These are phyloP conservation scores for Yamadazyma triangularis DNA, from an alignment of 1,139 yeast genomes.

Conservation along the genomic window DNA sequence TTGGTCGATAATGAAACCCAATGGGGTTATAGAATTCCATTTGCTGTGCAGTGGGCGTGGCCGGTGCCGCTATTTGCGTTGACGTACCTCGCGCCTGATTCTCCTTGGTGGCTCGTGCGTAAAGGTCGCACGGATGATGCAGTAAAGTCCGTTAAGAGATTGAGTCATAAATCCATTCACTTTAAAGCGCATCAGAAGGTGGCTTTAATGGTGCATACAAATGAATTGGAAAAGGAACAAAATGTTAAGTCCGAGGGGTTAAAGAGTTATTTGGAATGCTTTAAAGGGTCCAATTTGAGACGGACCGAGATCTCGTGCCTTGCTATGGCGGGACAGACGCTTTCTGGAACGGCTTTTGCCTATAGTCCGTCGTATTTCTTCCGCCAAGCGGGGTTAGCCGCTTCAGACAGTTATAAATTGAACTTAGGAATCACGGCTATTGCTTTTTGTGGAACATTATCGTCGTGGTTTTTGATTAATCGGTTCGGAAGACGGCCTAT, in stretches of 20 bases:
- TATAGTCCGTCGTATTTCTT: constrained; percentile 19
- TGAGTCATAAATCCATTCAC: constrained; percentile 14
- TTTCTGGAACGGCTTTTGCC: constrained; percentile 18
- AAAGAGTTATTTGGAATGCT: constrained; percentile 21
- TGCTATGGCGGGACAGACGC: constrained; percentile 19
- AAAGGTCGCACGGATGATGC: constrained; percentile 19
- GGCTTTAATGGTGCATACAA: constrained; percentile 22
- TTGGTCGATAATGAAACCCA: constrained; percentile 16
- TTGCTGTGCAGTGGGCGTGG: constrained; percentile 28
- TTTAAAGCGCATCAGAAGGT: constrained; percentile 15
- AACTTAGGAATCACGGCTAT: constrained; percentile 24
- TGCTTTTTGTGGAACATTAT: constrained; percentile 10
- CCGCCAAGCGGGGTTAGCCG: constrained; percentile 16
- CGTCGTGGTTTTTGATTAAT: constrained; percentile 17
- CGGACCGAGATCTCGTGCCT: constrained; percentile 23
- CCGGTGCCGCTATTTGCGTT: constrained; percentile 17
- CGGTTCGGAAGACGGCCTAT: constrained; percentile 14
- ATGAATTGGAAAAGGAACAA: constrained; percentile 20
- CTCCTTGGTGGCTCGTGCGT: constrained; percentile 27
- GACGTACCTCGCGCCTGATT: constrained; percentile 21
- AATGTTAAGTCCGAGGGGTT: constrained; percentile 14
- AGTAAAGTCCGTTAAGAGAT: constrained; percentile 15
- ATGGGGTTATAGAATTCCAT: constrained; percentile 22
- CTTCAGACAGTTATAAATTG: constrained; percentile 17
- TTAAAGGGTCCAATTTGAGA: constrained; percentile 20